Conservation (phyloP, 2,329 filamentous ascomycete genomes). For the Fusarium cyanostomum region DNA sequence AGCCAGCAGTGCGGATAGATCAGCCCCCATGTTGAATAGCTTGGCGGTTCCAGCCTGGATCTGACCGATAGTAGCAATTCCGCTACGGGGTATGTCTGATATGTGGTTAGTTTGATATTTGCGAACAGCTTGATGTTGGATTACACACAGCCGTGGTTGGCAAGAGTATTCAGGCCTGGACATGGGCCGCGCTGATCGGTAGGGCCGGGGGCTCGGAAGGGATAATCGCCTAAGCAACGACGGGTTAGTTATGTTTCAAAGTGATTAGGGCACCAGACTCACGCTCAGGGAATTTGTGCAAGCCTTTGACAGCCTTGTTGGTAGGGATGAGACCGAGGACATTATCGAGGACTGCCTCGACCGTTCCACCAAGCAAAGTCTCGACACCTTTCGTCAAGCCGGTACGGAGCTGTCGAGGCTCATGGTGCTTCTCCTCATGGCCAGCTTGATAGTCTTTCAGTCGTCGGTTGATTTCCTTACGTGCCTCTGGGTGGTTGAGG, state of each 20-base stretch:
- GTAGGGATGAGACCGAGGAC: slow-evolving; percentile 19
- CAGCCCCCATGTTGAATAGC: slow-evolving; percentile 24
- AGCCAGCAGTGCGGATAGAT: slow-evolving; percentile 14
- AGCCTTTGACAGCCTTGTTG: slow-evolving; percentile 19
- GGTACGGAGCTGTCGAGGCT: slow-evolving; percentile 7
- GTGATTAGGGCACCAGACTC: neutral
- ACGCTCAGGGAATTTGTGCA: slow-evolving; percentile 24
- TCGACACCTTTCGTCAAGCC: slow-evolving; percentile 5
- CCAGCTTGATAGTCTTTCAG: neutral
- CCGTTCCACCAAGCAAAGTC: slow-evolving; percentile 15
- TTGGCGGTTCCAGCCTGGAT: slow-evolving; percentile 22
- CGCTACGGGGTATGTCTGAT: slow-evolving; percentile 22
- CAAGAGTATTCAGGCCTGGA: slow-evolving; percentile 20
- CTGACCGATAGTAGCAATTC: slow-evolving; percentile 21
- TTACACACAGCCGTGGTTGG: slow-evolving; percentile 22
- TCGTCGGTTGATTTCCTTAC: slow-evolving; percentile 20
- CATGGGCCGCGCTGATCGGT: slow-evolving; percentile 28
- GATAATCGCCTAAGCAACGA: neutral
- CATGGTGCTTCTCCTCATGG: neutral
- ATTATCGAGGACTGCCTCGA: slow-evolving; percentile 20
- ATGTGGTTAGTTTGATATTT: neutral
- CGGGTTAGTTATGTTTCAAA: neutral
- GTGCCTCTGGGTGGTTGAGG: slow-evolving; percentile 18
- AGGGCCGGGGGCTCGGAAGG: slow-evolving; percentile 5
- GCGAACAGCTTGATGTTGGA: accelerated